Evolutionary conservation across 208 protist genomes (phyloP).

Genomic region (Wallacemonas sp.): DNA sequence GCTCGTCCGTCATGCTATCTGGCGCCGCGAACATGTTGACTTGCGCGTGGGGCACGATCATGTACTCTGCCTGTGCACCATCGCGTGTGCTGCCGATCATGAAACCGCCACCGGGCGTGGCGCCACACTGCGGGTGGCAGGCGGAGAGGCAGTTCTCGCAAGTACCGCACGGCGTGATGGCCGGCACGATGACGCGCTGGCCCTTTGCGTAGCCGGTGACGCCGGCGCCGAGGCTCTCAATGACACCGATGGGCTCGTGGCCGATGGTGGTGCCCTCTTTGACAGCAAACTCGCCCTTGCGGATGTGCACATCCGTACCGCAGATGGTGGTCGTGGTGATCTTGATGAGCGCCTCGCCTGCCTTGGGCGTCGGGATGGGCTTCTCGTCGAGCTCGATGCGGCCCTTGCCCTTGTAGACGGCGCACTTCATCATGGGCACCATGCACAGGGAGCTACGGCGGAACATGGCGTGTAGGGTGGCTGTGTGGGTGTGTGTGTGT

Average conservation of each 20-base stretch:
- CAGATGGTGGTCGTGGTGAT: slow-evolving; percentile 48
- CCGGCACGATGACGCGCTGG: slow-evolving; percentile 29
- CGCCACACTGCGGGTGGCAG: slow-evolving; percentile 30
- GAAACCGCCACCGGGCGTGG: slow-evolving; percentile 17
- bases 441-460: slow-evolving; percentile 12
- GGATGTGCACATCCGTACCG: slow-evolving; percentile 37
- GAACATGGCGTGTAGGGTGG: slow-evolving; percentile 22
- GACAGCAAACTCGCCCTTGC: slow-evolving; percentile 31
- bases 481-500: not conserved
- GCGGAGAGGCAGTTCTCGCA: slow-evolving; percentile 33
- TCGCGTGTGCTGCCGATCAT: slow-evolving; percentile 35
- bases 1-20: slow-evolving; percentile 30
- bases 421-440: slow-evolving; percentile 33
- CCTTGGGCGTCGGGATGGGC: slow-evolving; percentile 30
- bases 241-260: slow-evolving; percentile 36
- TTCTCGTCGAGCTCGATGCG: slow-evolving; percentile 32
- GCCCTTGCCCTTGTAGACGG: slow-evolving; percentile 34
- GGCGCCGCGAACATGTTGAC: slow-evolving; percentile 28
- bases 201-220: slow-evolving; percentile 30
- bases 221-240: slow-evolving; percentile 32
- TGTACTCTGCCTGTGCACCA: slow-evolving; percentile 39
- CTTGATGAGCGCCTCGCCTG: slow-evolving; percentile 33
- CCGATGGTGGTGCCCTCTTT: slow-evolving; percentile 29
- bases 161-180: slow-evolving; percentile 33
- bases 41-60: slow-evolving; percentile 28